These are phyloP conservation scores for Amanita jacksonii DNA, from an alignment of 768 basidiomycete genomes.

Conservation along the genomic window DNA sequence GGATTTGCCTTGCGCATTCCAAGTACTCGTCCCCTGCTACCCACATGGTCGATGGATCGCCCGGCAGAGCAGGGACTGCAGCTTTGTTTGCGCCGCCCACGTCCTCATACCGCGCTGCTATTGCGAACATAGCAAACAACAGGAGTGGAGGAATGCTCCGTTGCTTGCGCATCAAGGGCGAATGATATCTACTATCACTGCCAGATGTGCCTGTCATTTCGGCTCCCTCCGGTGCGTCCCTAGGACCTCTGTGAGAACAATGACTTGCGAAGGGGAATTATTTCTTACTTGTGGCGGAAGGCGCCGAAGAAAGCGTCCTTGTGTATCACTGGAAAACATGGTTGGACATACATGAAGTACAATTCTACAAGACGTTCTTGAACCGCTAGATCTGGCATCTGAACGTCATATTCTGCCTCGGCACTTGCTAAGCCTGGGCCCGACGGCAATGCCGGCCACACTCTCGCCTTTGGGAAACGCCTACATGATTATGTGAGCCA, in stretches of 20 bases:
- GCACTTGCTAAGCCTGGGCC: conserved; percentile 20
- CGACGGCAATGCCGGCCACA: conserved; percentile 64
- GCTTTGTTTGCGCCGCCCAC: conserved; percentile 1
- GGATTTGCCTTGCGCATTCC: conserved; percentile 51
- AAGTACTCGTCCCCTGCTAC: conserved; percentile 68
- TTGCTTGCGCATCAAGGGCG: conserved; percentile 30
- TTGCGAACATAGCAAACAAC: conserved; percentile 75
- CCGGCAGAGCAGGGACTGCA: conserved; percentile 23
- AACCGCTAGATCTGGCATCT: conserved; percentile 45
- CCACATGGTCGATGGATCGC: conserved; percentile 62
- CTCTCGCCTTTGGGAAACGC: conserved; percentile 82
- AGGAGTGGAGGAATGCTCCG: conserved; percentile 54
- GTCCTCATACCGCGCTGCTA: conserved; percentile 62
- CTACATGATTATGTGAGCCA: conserved; percentile 22
- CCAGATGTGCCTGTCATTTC: conserved; percentile 11
- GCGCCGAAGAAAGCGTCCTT: conserved; percentile 59
- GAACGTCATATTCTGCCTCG: conserved; percentile 27
- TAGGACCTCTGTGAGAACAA: neutral
- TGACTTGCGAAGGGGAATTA: neutral
- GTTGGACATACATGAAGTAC: conserved; percentile 79
- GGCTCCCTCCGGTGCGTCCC: conserved; percentile 11
- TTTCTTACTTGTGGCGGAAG: conserved; percentile 30
- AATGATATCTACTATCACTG: conserved; percentile 1
- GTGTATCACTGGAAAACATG: conserved; percentile 68
- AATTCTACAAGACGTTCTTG: conserved; percentile 66